phyloP scores from a whole-genome alignment of 805 yeast species.

The Brettanomyces nanus region DNA sequence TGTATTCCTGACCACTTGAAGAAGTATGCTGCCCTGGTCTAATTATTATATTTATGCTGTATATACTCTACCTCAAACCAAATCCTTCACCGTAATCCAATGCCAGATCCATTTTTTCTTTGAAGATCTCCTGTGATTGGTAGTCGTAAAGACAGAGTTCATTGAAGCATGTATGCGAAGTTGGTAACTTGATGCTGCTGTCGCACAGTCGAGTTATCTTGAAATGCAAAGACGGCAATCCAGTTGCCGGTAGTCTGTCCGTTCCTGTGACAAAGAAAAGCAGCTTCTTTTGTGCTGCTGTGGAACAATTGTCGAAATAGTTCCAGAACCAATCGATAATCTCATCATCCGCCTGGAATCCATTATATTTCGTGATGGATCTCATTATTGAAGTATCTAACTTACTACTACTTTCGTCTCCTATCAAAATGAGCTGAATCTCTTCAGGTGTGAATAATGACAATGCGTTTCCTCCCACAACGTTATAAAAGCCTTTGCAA shows the following conservation, averaged over 20 bases:
- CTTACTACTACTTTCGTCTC: slow-evolving; percentile 44
- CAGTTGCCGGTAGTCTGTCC: slow-evolving; percentile 89
- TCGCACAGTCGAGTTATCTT: slow-evolving; percentile 46
- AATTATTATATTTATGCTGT: too few relatives aligned
- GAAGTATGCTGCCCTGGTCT: slow-evolving; percentile 52
- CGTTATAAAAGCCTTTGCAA: slow-evolving; percentile 62
- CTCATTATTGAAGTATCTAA: slow-evolving; percentile 60
- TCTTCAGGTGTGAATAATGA: slow-evolving; percentile 76
- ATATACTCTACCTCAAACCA: slow-evolving; percentile 38
- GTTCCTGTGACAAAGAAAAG: slow-evolving; percentile 82
- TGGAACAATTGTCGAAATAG: slow-evolving; percentile 40
- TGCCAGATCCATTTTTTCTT: slow-evolving; percentile 55
- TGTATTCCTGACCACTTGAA: slow-evolving; percentile 63
- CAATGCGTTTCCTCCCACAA: slow-evolving; percentile 76
- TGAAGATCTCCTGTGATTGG: slow-evolving; percentile 42
- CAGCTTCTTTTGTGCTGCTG: slow-evolving; percentile 49
- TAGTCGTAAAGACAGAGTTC: slow-evolving; percentile 76
- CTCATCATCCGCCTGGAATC: slow-evolving; percentile 39
- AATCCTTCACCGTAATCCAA: slow-evolving; percentile 80
- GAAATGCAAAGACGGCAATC: slow-evolving; percentile 66
- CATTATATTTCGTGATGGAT: slow-evolving; percentile 65
- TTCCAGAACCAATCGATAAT: slow-evolving; percentile 86
- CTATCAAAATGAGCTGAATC: slow-evolving; percentile 69
- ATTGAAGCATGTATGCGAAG: slow-evolving; percentile 93
- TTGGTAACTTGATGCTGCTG: slow-evolving; percentile 50